These are phyloP conservation scores for Sarocladium oryzae DNA, from an alignment of 2,329 filamentous ascomycete genomes.

Conservation along the genomic window DNA sequence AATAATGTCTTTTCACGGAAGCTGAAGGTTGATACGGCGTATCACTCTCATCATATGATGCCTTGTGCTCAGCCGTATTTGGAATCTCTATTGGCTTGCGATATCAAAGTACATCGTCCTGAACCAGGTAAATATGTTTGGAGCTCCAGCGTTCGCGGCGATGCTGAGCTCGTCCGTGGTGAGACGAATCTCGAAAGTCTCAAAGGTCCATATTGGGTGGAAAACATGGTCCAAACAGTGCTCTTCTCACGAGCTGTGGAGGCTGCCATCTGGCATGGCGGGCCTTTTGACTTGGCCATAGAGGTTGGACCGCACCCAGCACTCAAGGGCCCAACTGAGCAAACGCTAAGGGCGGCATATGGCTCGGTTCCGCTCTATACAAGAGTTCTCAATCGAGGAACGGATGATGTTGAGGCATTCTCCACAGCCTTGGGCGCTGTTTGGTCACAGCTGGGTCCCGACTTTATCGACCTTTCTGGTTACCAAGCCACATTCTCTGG, in stretches of 20 bases:
- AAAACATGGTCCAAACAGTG: conserved; percentile 39
- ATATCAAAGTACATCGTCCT: conserved; percentile 33
- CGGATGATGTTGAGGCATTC: neutral
- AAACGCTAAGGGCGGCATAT: too few species aligned
- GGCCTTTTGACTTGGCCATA: conserved; percentile 23
- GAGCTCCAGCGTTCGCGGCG: conserved; percentile 15
- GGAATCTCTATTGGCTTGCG: conserved; percentile 14
- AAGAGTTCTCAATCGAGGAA: conserved; percentile 22
- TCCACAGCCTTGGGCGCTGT: neutral
- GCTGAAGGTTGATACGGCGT: conserved; percentile 32
- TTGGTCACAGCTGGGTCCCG: neutral
- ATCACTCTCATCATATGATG: conserved; percentile 41
- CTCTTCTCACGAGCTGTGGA: conserved; percentile 19
- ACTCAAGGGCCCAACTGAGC: conserved; percentile 24
- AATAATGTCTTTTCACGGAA: conserved; percentile 27
- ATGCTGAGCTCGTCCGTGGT: conserved; percentile 10
- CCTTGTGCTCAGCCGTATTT: conserved; percentile 31
- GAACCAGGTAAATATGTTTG: conserved; percentile 20
- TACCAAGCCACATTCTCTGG: conserved; percentile 12
- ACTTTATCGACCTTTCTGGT: neutral
- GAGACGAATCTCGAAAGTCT: neutral
- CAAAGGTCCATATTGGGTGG: conserved; percentile 34
- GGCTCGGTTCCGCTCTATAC: conserved; percentile 16
- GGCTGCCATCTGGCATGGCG: conserved; percentile 17
- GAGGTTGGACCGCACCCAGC: conserved; percentile 34